Percentiles rank a stretch among this genome's conserved stretches.
Conservation (phyloP, 257 asterid species). For the Petunia axillaris region DNA sequence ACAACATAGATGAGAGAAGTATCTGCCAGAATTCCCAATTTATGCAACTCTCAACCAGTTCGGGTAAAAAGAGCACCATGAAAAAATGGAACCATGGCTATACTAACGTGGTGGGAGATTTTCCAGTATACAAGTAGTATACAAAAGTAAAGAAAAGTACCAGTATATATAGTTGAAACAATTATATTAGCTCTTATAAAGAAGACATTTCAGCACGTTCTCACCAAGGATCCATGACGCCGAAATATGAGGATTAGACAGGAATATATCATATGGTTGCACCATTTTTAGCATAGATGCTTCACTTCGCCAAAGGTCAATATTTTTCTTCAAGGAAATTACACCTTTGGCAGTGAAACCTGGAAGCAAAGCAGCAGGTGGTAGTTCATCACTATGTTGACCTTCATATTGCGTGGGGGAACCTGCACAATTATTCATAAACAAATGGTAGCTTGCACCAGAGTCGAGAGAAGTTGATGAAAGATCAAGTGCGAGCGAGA, state of each 20-base stretch:
- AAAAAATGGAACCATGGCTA: not conserved
- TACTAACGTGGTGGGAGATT: not conserved
- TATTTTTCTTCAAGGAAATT: slow-evolving; percentile 58
- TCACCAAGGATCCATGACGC: slow-evolving; percentile 72
- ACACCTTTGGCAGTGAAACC: slow-evolving; percentile 74
- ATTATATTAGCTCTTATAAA: slow-evolving; percentile 7
- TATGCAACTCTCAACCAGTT: not conserved
- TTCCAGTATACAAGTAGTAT: not conserved
- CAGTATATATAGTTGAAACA: not conserved
- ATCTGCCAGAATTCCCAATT: slow-evolving; percentile 4
- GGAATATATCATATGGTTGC: slow-evolving; percentile 74
- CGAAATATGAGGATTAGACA: slow-evolving; percentile 80
- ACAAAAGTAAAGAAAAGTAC: not conserved
- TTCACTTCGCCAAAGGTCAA: slow-evolving; percentile 74
- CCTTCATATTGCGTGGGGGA: slow-evolving; percentile 51
- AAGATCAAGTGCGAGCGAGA: slow-evolving; percentile 63
- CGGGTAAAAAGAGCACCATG: not conserved
- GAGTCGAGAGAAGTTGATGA: slow-evolving; percentile 62
- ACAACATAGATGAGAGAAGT: not conserved
- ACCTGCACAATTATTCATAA: slow-evolving; percentile 59
- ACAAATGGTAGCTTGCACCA: slow-evolving; percentile 65
- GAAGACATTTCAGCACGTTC: slow-evolving; percentile 14
- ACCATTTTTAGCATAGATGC: slow-evolving; percentile 69
- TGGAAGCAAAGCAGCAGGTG: slow-evolving; percentile 56
- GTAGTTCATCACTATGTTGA: slow-evolving; percentile 34